These are phyloP conservation scores for Pyrenophora seminiperda DNA, from an alignment of 2,329 filamentous ascomycete genomes.

Conservation along the genomic window DNA sequence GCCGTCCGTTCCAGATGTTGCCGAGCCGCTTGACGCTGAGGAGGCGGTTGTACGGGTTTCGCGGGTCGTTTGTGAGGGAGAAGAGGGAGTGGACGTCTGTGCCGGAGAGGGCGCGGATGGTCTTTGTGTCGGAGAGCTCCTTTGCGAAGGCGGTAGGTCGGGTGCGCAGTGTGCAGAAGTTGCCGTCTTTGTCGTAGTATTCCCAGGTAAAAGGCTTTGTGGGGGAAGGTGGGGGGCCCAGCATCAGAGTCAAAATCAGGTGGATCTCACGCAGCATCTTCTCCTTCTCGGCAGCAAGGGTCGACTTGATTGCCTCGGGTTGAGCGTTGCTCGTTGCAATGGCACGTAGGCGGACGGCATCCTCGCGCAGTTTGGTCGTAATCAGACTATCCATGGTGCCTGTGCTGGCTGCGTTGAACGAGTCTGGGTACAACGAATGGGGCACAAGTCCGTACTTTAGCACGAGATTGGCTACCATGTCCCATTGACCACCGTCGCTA, in stretches of 20 bases:
- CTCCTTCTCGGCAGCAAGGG: constrained; percentile 63
- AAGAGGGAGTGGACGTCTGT: constrained; percentile 71
- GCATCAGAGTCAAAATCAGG: constrained; percentile 77
- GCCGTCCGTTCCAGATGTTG: constrained; percentile 77
- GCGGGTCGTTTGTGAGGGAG: constrained; percentile 83
- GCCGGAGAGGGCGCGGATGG: constrained; percentile 62
- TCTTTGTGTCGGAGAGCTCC: constrained; percentile 65
- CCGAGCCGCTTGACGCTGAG: constrained; percentile 79
- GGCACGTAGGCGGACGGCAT: constrained; percentile 72
- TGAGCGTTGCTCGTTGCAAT: constrained; percentile 52
- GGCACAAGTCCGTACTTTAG: constrained; percentile 88
- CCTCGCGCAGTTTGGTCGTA: constrained; percentile 85
- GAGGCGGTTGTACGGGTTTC: constrained; percentile 73
- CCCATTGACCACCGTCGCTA: constrained; percentile 86
- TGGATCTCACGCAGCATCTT: constrained; percentile 81
- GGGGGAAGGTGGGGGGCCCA: constrained; percentile 77
- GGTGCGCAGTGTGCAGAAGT: constrained; percentile 64
- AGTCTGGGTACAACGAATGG: constrained; percentile 79
- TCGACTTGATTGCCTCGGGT: constrained; percentile 45
- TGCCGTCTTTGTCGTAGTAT: constrained; percentile 72
- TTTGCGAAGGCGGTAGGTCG: constrained; percentile 75
- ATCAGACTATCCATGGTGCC: constrained; percentile 72
- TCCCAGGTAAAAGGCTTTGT: constrained; percentile 77
- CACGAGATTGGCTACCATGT: constrained; percentile 87
- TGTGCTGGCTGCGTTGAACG: constrained; percentile 76